Conservation (phyloP, 495 filamentous ascomycete species). For the Trichoderma asperelloides region DNA sequence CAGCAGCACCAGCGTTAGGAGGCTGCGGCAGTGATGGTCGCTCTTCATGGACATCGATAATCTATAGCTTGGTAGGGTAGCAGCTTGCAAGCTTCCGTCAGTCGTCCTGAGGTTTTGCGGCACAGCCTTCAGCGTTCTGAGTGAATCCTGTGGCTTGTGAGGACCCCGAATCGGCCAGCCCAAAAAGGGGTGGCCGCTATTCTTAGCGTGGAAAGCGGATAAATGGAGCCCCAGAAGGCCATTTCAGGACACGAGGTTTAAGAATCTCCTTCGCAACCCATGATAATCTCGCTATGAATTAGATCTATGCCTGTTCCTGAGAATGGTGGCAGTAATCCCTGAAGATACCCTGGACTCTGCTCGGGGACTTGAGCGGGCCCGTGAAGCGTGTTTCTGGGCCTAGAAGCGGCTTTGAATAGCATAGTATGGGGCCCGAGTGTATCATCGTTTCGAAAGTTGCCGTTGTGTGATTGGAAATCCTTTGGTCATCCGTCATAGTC, state of each 20-base stretch:
- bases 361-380: neutral
- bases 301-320: constrained; percentile 7
- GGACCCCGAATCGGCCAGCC: neutral
- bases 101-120: neutral
- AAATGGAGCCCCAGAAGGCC: neutral
- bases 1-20: too few relatives aligned
- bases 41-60: too few relatives aligned
- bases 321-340: neutral
- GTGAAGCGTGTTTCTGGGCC: neutral
- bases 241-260: constrained; percentile 6
- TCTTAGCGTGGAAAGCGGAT: neutral
- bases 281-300: constrained; percentile 2
- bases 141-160: neutral
- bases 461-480: neutral
- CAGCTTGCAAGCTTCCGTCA: neutral
- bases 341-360: neutral
- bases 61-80: too few relatives aligned
- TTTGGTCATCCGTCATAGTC: neutral
- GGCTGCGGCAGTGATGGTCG: too few relatives aligned
- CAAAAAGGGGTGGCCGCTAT: neutral
- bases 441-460: neutral
- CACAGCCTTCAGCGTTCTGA: neutral
- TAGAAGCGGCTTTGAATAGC: neutral
- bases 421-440: neutral
- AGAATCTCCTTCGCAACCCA: neutral